Evolutionary conservation across 768 basidiomycete genomes (phyloP).

Genomic region (Pleurotus tuber-regium): DNA sequence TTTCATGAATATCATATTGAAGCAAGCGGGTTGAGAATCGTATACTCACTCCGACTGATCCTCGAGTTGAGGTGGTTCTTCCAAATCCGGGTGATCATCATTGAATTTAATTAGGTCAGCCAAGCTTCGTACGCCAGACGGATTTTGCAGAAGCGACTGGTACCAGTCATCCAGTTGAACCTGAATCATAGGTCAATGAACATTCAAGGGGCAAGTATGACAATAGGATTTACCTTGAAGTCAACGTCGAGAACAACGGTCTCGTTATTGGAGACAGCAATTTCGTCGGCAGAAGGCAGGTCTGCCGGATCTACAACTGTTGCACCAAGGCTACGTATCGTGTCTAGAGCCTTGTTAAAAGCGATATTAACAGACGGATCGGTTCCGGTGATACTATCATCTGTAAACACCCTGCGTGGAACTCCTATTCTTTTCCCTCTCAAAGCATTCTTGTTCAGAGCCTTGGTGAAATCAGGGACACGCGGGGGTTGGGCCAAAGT

Average conservation of each 20-base stretch:
- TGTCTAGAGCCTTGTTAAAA: conserved; percentile 37
- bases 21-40: conserved; percentile 23
- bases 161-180: conserved; percentile 5
- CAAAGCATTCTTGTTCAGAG: conserved; percentile 46
- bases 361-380: conserved; percentile 35
- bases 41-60: conserved; percentile 35
- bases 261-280: conserved; percentile 50
- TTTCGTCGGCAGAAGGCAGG: conserved; percentile 52
- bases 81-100: conserved; percentile 46
- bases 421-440: conserved; percentile 54
- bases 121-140: conserved; percentile 52
- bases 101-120: conserved; percentile 61
- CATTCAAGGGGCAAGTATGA: background rate
- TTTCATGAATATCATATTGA: conserved; percentile 33
- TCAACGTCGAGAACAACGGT: conserved; percentile 52
- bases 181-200: background rate
- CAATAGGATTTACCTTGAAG: conserved; percentile 42
- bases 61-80: conserved; percentile 38
- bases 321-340: conserved; percentile 39
- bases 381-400: conserved; percentile 29
- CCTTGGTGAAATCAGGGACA: conserved; percentile 56
- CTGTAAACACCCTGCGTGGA: conserved; percentile 38
- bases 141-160: conserved; percentile 41
- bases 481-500: conserved; percentile 48
- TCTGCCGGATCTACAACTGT: conserved; percentile 63